phyloP scores from a whole-genome alignment of 257 asterid genomes.

The Fraxinus excelsior region DNA sequence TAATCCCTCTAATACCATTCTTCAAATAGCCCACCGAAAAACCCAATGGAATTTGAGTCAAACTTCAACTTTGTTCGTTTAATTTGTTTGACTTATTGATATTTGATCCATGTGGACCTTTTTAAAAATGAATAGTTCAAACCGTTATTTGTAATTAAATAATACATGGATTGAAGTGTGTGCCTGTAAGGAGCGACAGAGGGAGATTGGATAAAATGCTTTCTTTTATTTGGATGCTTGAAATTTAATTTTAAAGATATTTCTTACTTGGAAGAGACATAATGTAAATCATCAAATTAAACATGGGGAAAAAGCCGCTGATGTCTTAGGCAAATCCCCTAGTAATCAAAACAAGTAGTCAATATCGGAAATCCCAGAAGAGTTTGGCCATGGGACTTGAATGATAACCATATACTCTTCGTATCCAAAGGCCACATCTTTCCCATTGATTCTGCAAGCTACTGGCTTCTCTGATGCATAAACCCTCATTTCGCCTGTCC shows the following conservation, averaged over 20 bases:
- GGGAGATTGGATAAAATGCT: neutral
- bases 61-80: too few species aligned
- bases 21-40: too few species aligned
- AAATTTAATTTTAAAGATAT: constrained; percentile 20
- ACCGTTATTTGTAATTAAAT: too few species aligned
- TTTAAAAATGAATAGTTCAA: too few species aligned
- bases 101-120: too few species aligned
- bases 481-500: constrained; percentile 73
- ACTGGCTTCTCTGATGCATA: constrained; percentile 63
- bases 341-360: constrained; percentile 52
- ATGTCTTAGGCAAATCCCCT: constrained; percentile 16
- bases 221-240: constrained; percentile 35
- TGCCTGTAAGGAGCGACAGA: neutral
- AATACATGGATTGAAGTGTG: too few species aligned
- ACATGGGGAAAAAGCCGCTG: constrained; percentile 9
- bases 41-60: too few species aligned
- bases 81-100: too few species aligned
- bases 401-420: constrained; percentile 46
- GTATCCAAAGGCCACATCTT: constrained; percentile 42
- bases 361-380: constrained; percentile 52
- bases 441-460: constrained; percentile 50
- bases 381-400: constrained; percentile 60
- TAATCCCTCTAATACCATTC: too few species aligned
- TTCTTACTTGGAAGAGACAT: constrained; percentile 29
- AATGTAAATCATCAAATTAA: constrained; percentile 17